Evolutionary conservation across 129 eudicot species (phyloP).

Genomic region (Centrapalus pauciflorus): DNA sequence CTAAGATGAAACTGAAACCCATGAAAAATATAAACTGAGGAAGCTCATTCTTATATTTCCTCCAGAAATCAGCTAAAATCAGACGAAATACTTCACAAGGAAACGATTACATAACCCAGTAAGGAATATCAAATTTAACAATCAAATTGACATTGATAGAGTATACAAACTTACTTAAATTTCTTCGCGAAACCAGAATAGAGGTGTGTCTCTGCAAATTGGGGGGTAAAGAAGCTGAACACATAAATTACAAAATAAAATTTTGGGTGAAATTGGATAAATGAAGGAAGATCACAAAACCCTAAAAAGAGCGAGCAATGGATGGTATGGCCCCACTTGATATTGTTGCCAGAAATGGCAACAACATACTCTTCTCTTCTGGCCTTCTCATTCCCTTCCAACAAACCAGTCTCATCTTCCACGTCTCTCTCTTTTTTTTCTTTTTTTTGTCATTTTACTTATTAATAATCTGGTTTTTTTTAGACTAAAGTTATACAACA

Average conservation of each 20-base stretch:
- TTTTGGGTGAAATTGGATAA: neutral
- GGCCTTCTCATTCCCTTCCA: conserved; percentile 4
- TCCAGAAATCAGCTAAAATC: conserved; percentile 16
- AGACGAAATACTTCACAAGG: neutral
- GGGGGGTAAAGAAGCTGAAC: neutral
- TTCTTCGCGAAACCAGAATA: neutral
- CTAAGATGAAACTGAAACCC: neutral
- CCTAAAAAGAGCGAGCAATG: conserved; percentile 6
- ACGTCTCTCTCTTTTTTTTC: neutral
- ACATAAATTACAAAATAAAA: neutral
- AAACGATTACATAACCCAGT: neutral
- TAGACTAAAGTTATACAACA: too few species aligned
- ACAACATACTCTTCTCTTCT: too few species aligned
- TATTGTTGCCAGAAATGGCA: conserved; percentile 36
- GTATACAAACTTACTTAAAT: conserved; percentile 12
- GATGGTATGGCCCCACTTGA: conserved; percentile 31
- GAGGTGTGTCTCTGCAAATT: conserved; percentile 2
- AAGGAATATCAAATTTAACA: neutral
- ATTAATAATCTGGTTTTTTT: neutral
- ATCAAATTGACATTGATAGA: neutral
- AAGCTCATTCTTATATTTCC: neutral
- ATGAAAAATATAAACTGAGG: neutral
- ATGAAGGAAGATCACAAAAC: conserved; percentile 14
- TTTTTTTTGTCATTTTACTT: neutral
- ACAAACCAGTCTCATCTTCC: neutral